Evolutionary conservation across 441 rosid genomes (phyloP), one percentile per base, ranked within the genome.

Genomic region (Biscutella laevigata): DNA sequence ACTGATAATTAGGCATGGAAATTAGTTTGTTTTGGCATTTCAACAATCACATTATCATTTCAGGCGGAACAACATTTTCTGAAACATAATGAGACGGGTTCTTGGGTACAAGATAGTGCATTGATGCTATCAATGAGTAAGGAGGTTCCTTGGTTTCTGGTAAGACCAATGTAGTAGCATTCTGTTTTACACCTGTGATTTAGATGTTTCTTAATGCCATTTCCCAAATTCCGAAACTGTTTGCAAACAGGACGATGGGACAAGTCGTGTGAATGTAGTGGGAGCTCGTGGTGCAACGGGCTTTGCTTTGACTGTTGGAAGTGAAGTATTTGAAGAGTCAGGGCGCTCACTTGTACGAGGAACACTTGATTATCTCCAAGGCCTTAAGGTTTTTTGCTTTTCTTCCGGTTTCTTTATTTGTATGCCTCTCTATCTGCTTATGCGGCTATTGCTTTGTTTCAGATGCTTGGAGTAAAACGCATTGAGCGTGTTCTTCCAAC

Each of bases 401-500:
- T 29, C 33, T 63, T 38, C 29, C 5, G 0, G 17, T 21, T 29
- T 37, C 22, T 45, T 22, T 21, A 11, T 8, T 12, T 36, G 29
- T 3, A 36, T 13, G 27, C 11, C 11, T 60, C 44, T 36, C 28
- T 4, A 24, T 42, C 25, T 60, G 43, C 56, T 67, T 52, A 54
- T 59, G 43, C 53, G 24, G 69, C 43, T 25, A 21, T 33, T 36
- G 21, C 36, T 44, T 65, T 59, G 56, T 66, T 66, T 67, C 74
- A 91, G 98, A 91, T 87, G 96, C 96, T 91, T 72, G 98, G 98
- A 61, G 94, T 91, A 17, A 91, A 91, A 79, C 79, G 88, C n/a
- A 80, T 85, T 51, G 98, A 91, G 62, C 72, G 90, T 16, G 86
- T 91, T 46, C 98, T 91, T 62, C 96, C 98, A 5, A 78, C 82